These are phyloP conservation scores for Kwoniella sp. DNA, from an alignment of 768 basidiomycete genomes.

Conservation along the genomic window DNA sequence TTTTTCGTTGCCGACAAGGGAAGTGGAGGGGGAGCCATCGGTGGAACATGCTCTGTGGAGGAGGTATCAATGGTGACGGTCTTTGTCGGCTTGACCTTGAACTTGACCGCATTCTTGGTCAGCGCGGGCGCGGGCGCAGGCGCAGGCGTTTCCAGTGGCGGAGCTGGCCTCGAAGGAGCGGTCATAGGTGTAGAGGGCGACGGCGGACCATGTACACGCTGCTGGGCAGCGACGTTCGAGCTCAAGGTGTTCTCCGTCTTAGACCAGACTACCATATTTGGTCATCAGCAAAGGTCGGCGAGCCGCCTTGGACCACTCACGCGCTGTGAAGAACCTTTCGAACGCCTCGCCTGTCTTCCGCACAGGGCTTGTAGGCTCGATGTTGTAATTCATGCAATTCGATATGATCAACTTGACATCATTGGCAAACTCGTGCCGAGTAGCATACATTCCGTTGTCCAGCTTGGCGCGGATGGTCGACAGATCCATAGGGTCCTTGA, in stretches of 20 bases:
- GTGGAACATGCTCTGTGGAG: slow-evolving; percentile 11
- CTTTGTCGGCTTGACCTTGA: slow-evolving; percentile 42
- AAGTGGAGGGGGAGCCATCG: slow-evolving; percentile 33
- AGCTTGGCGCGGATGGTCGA: slow-evolving; percentile 82
- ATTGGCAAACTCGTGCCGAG: slow-evolving; percentile 73
- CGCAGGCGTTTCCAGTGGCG: background rate
- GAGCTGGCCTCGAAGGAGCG: slow-evolving; percentile 1
- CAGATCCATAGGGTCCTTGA: slow-evolving; percentile 92
- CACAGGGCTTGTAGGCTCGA: slow-evolving; percentile 59
- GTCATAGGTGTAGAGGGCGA: background rate
- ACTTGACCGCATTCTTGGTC: slow-evolving; percentile 19
- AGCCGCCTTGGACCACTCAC: slow-evolving; percentile 55
- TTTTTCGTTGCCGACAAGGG: background rate
- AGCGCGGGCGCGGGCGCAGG: background rate
- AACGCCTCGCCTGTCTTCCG: slow-evolving; percentile 70
- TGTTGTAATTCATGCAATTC: slow-evolving; percentile 85
- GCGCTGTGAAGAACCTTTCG: slow-evolving; percentile 78
- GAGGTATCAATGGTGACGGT: slow-evolving; percentile 10
- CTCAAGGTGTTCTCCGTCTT: slow-evolving; percentile 55
- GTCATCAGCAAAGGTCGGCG: slow-evolving; percentile 2
- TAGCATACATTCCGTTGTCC: slow-evolving; percentile 76
- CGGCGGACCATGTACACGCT: background rate
- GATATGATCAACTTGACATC: slow-evolving; percentile 83
- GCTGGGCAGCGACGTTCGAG: slow-evolving; percentile 7
- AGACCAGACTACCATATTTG: slow-evolving; percentile 64